Base-by-base conservation (phyloP, 176 grass and related monocot species). In the Oryza glaberrima region DNA sequence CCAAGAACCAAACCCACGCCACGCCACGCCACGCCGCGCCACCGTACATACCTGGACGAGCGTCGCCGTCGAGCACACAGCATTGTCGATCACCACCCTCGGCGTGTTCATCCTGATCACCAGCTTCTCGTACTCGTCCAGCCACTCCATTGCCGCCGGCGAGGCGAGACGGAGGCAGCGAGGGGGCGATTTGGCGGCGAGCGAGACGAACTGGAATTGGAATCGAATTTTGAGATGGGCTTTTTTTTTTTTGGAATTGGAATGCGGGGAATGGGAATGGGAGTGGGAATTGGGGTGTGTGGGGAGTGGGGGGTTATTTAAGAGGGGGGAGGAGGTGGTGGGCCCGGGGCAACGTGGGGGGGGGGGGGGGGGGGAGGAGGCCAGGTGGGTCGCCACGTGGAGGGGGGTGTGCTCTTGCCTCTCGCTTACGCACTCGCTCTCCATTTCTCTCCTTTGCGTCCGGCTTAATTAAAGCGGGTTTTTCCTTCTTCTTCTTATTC, bases 51-150 rank as follows among this genome's bases (percentile, higher is more conserved):
- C 91, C 91, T 92, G 80, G 3, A 98, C 89, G 7, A 98, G 85
- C 46, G 96, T 95, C 3, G 96, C 91, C 2, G 89, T 95, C 20
- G 93, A 88, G 70, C 93, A 98, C 36, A 88, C 91, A 4, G 77
- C 96, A 88, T 98, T 98, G 91, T 98, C 96, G 68, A 98, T 90
- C 1, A 92, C 93, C 26, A 98, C 96, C 51, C 91, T 90, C 1
- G 96, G 96, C 10, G 83, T 92, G 83, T 95, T 81, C 96, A 98
- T 98, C 83, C 93, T 69, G 72, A 93, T 94, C 41, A 98, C 87
- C 25, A 98, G 96, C 93, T 98, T 98, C 91, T 98, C 93, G 49
- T 98, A 98, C 87, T 98, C 96, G 26, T 98, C 83, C 22, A 98
- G 89, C 89, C 96, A 94, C 76, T 93, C 96, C 96, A 95, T 98